Evolutionary conservation across 2,329 filamentous ascomycete species (phyloP).

Genomic region (Knufia fluminis): DNA sequence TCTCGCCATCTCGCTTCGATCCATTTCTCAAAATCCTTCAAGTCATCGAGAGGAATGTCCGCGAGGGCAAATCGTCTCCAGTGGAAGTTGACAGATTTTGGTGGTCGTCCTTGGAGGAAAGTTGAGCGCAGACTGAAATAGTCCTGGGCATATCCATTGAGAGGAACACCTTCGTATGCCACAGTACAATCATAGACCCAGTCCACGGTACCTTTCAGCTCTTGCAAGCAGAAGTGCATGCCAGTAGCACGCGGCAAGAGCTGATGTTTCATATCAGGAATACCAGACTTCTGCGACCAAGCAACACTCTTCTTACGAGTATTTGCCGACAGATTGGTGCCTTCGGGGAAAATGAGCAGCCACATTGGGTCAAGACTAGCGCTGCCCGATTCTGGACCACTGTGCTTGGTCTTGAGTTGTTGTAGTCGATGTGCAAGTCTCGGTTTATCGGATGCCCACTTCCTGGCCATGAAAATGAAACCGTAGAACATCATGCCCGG

Average conservation of each 20-base stretch:
- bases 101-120: conserved; percentile 78
- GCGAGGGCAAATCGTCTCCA: conserved; percentile 78
- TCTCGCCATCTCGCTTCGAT: conserved; percentile 79
- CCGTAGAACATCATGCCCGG: conserved; percentile 57
- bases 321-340: conserved; percentile 50
- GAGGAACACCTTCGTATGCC: conserved; percentile 89
- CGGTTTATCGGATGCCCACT: conserved; percentile 54
- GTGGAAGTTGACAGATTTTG: conserved; percentile 93
- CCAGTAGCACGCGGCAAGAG: conserved; percentile 55
- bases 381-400: conserved; percentile 40
- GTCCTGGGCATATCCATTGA: conserved; percentile 78
- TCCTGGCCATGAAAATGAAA: conserved; percentile 56
- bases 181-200: conserved; percentile 74
- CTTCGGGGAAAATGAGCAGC: conserved; percentile 57
- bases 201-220: conserved; percentile 50
- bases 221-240: conserved; percentile 51
- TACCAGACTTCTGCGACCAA: conserved; percentile 49
- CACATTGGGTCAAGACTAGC: conserved; percentile 52
- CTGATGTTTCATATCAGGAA: conserved; percentile 50
- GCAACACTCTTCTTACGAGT: conserved; percentile 47
- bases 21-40: conserved; percentile 72
- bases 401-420: conserved; percentile 43
- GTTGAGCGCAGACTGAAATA: conserved; percentile 80
- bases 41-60: conserved; percentile 70
- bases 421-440: conserved; percentile 48